Evolutionary conservation across 1,139 yeast genomes (phyloP).

Genomic region (Protomyces lactucae-debilis): DNA sequence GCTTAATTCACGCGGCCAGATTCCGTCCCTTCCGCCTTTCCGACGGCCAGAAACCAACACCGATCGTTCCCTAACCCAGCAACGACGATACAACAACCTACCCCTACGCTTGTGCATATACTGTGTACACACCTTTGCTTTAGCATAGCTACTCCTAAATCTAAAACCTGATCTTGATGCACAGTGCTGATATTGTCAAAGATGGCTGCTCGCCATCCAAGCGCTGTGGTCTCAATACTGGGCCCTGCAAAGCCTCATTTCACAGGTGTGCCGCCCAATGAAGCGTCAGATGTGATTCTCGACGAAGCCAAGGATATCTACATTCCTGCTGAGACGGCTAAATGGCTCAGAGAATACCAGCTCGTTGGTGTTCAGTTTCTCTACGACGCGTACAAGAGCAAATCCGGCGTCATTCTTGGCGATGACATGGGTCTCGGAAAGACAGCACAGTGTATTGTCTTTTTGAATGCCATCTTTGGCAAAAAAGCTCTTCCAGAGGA

Average conservation of each 20-base stretch:
- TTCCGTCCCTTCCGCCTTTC: too few species aligned
- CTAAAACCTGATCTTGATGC: neutral
- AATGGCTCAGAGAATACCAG: slow-evolving; percentile 28
- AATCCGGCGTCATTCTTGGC: slow-evolving; percentile 47
- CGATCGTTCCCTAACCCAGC: too few species aligned
- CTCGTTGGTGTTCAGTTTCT: slow-evolving; percentile 25
- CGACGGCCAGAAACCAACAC: too few species aligned
- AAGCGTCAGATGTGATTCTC: neutral
- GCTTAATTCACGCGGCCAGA: too few species aligned
- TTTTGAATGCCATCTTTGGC: slow-evolving; percentile 54
- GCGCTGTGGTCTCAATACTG: neutral
- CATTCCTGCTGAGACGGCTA: slow-evolving; percentile 27
- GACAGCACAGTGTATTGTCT: slow-evolving; percentile 58
- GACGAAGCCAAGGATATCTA: slow-evolving; percentile 1
- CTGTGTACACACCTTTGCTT: too few species aligned
- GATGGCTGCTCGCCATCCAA: neutral
- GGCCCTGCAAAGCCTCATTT: neutral
- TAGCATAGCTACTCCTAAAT: too few species aligned
- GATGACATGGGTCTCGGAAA: slow-evolving; percentile 29
- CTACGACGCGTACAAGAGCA: slow-evolving; percentile 25
- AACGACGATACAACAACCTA: too few species aligned
- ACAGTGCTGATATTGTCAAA: neutral
- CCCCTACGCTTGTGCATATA: too few species aligned
- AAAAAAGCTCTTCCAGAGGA: slow-evolving; percentile 64
- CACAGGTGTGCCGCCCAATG: neutral